These are phyloP conservation scores for Stipa capillata DNA, from an alignment of 176 grass and related monocot species.

Conservation along the genomic window DNA sequence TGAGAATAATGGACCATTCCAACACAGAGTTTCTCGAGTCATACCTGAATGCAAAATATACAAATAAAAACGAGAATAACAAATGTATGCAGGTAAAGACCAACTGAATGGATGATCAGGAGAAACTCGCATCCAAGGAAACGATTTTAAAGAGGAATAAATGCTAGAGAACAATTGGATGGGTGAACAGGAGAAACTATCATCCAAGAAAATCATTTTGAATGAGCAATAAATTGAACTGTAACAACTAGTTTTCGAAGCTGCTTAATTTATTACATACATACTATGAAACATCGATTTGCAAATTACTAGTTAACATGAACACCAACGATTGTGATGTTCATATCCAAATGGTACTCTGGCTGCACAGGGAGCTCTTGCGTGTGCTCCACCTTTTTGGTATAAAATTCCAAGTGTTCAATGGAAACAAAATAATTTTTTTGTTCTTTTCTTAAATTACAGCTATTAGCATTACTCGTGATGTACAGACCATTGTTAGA, in stretches of 20 bases:
- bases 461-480: neutral
- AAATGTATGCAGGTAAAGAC: neutral
- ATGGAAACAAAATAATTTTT: neutral
- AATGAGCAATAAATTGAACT: neutral
- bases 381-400: neutral
- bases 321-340: neutral
- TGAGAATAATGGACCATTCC: slow-evolving; percentile 83
- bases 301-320: neutral
- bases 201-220: neutral
- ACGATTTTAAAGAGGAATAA: neutral
- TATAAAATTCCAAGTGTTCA: neutral
- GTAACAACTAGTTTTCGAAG: neutral
- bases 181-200: neutral
- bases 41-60: slow-evolving; percentile 46
- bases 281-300: neutral
- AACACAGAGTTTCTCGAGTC: slow-evolving; percentile 67
- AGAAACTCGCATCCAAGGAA: neutral
- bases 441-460: neutral
- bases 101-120: neutral
- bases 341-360: neutral
- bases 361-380: neutral
- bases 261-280: neutral
- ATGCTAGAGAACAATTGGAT: neutral
- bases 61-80: neutral
- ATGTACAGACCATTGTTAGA: neutral